These are phyloP conservation scores for Adansonia gregorii DNA, from an alignment of 441 rosid genomes.

Conservation along the genomic window DNA sequence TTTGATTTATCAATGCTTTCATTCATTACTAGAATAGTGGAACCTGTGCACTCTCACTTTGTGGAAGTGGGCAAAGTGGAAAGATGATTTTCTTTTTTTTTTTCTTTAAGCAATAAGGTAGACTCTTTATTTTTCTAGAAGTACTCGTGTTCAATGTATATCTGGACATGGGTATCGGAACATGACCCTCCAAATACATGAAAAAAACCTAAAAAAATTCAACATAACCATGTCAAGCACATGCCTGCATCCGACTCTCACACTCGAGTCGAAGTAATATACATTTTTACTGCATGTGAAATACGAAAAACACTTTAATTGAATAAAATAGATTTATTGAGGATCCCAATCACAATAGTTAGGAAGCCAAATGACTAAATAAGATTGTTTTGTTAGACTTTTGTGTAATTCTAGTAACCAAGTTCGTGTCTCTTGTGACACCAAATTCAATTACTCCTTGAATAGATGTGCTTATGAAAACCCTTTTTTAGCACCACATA, in stretches of 20 bases:
- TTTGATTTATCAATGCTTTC: not conserved
- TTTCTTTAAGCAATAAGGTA: not conserved
- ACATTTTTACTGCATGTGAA: not conserved
- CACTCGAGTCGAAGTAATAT: too few relatives aligned
- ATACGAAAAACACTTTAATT: not conserved
- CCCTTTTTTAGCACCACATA: not conserved
- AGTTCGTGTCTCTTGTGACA: not conserved
- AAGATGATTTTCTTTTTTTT: not conserved
- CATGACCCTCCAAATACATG: too few relatives aligned
- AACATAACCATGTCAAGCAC: too few relatives aligned
- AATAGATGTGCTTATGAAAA: not conserved
- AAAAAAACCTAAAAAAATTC: too few relatives aligned
- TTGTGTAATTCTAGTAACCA: not conserved
- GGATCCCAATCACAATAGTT: not conserved
- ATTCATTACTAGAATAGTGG: not conserved
- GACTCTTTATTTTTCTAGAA: not conserved
- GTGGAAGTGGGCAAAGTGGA: not conserved
- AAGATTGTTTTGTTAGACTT: not conserved
- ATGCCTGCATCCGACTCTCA: too few relatives aligned
- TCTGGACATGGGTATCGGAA: too few relatives aligned
- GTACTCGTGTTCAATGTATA: too few relatives aligned
- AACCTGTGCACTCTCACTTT: not conserved
- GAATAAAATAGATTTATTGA: not conserved
- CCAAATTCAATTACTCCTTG: not conserved
- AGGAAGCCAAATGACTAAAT: not conserved